Base-by-base conservation (phyloP, 768 basidiomycete genomes). In the Suillus sp. region DNA sequence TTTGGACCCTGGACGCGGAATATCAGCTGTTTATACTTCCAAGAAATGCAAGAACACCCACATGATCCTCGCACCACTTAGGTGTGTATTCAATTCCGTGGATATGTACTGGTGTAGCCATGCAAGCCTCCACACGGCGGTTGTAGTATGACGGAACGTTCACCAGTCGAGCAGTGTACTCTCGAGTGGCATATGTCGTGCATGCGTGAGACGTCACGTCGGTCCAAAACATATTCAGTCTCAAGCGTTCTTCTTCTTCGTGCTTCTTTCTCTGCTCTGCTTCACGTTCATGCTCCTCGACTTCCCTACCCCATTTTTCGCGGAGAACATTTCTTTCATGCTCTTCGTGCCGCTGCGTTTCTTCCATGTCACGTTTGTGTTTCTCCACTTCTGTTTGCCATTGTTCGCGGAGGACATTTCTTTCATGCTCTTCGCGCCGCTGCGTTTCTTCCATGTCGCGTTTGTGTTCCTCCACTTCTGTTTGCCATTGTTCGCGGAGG, bases 121-220 rank as follows among this genome's bases (percentile, higher is more conserved):
- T 71, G 64, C 73, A 74, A 8, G 68, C 68, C 20, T 69, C 66
- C 3, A 74, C 16, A 7, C 64, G 65, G 1, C 13, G 64, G 47
- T 56, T 63, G 62, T 73, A 75, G 7, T 55, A 32, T 14, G 30
- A n/a, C 1, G 74, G 77, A 2, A 75, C 62, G 50, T 78, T 78
- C 55, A 65, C 63, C 0, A 78, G 62, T 6, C 67, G 57, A 0
- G 77, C 75, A 10, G 71, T 69, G 10, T 76, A 78, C 60, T 71
- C 68, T 40, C 72, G 65, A 34, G 69, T 70, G 1, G 66, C 72
- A 20, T 71, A 75, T 0, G 70, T 69, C 35, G 62, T 68, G 65
- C 77, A 78, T 34, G 67, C 54, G 32, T 72, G 69, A 3, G 61
- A 50, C 32, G 64, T 60, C 25, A 72, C 51, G 1, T 34, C 53